Evolutionary conservation across 495 filamentous ascomycete species (phyloP).

Genomic region (Terfezia boudieri): DNA sequence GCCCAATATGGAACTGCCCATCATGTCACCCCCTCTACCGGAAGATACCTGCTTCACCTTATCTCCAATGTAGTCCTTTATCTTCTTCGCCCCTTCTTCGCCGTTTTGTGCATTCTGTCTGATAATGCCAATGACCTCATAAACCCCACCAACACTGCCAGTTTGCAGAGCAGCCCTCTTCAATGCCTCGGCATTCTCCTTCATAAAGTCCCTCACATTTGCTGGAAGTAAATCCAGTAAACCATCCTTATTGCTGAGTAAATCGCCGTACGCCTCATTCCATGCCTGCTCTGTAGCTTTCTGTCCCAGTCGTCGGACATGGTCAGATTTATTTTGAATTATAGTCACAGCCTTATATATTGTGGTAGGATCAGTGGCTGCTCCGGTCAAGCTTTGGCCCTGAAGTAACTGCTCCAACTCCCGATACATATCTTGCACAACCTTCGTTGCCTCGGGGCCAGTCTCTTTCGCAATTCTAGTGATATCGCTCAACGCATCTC

Average conservation of each 20-base stretch:
- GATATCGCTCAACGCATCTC: constrained; percentile 29
- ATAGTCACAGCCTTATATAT: constrained; percentile 32
- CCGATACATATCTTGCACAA: constrained; percentile 41
- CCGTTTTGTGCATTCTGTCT: constrained; percentile 33
- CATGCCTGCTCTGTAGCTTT: constrained; percentile 30
- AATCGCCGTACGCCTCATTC: constrained; percentile 34
- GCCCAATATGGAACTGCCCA: not conserved
- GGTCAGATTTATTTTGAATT: constrained; percentile 40
- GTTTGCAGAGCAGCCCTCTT: constrained; percentile 11
- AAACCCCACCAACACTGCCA: constrained; percentile 20
- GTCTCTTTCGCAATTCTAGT: constrained; percentile 40
- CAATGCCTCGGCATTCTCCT: constrained; percentile 34
- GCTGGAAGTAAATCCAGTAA: constrained; percentile 43
- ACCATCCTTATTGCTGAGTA: constrained; percentile 26
- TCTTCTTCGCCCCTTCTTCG: constrained; percentile 30
- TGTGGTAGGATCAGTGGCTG: not conserved
- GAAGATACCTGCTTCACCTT: constrained; percentile 1
- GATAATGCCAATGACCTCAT: constrained; percentile 25
- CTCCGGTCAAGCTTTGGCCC: constrained; percentile 27
- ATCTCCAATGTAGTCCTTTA: constrained; percentile 22
- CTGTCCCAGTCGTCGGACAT: constrained; percentile 34
- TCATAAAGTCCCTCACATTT: constrained; percentile 35
- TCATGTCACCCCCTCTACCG: too few species aligned
- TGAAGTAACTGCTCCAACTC: constrained; percentile 33
- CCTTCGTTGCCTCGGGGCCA: constrained; percentile 46